A percentile compares a stretch with the other conserved stretches of the same genome.
Evolutionary conservation across 495 filamentous ascomycete genomes (phyloP).

Genomic region (Tuber melanosporum): DNA sequence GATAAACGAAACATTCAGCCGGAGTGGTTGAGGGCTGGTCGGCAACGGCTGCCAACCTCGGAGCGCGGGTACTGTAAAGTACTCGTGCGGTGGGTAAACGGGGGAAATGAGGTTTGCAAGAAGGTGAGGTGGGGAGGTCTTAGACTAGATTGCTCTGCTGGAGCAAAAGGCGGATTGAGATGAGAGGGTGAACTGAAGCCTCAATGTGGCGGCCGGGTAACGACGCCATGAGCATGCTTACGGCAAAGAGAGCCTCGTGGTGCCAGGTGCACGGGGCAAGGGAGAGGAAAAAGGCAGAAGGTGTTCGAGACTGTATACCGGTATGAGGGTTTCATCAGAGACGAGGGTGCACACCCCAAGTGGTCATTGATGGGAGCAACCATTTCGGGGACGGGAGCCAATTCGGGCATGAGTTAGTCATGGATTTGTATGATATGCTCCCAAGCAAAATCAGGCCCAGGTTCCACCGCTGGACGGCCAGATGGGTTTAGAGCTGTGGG

Average conservation of each 20-base stretch:
- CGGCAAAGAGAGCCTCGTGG: not conserved
- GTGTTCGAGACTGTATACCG: too few species aligned
- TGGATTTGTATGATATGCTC: not conserved
- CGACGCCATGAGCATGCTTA: not conserved
- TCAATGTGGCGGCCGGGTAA: not conserved
- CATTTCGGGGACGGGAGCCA: not conserved
- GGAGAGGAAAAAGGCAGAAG: not conserved
- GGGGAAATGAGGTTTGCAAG: too few species aligned
- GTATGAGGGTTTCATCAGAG: not conserved
- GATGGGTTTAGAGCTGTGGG: slow-evolving; percentile 24
- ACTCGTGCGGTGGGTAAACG: too few species aligned
- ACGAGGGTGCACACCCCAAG: not conserved
- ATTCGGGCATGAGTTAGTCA: not conserved
- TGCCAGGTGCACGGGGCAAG: not conserved
- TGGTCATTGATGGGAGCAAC: not conserved
- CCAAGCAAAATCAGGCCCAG: not conserved
- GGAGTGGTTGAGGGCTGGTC: not conserved
- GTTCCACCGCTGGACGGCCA: not conserved
- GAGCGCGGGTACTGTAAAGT: too few species aligned
- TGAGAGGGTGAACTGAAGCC: not conserved
- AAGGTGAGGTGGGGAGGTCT: too few species aligned
- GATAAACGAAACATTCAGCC: not conserved
- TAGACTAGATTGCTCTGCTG: too few species aligned
- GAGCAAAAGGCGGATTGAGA: too few species aligned
- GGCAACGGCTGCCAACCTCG: not conserved